Percentiles rank a stretch among this genome's conserved stretches.
Evolutionary conservation across 768 basidiomycete species (phyloP).

Genomic region (Phylloporus arenicola): DNA sequence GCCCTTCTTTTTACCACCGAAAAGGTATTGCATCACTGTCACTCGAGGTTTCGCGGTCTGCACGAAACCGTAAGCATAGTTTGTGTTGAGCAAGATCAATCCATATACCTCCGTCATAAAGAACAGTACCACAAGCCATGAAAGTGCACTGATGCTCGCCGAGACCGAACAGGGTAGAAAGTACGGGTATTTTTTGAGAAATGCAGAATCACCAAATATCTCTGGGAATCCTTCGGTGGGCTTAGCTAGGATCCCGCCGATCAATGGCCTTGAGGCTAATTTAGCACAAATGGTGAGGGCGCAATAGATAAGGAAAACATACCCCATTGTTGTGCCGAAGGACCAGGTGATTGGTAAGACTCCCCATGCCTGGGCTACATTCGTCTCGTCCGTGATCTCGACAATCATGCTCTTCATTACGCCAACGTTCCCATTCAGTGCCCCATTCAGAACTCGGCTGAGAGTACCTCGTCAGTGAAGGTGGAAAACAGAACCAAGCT

Average conservation of each 20-base stretch:
- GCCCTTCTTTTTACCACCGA: slow-evolving; percentile 3
- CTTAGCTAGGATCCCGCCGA: slow-evolving; percentile 60
- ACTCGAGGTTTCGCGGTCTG: slow-evolving; percentile 14
- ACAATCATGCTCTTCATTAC: slow-evolving; percentile 43
- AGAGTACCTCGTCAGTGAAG: not conserved
- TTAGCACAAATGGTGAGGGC: slow-evolving; percentile 1
- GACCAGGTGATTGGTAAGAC: slow-evolving; percentile 52
- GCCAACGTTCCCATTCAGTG: slow-evolving; percentile 53
- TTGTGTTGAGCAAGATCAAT: not conserved
- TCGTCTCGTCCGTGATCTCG: slow-evolving; percentile 38
- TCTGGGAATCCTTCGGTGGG: slow-evolving; percentile 63
- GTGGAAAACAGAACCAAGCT: not conserved
- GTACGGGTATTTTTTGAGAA: slow-evolving; percentile 66
- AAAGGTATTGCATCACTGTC: slow-evolving; percentile 16
- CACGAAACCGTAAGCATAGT: not conserved
- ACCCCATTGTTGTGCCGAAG: slow-evolving; percentile 40
- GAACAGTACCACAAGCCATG: slow-evolving; percentile 44
- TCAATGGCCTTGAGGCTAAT: slow-evolving; percentile 46
- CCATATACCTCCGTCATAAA: slow-evolving; percentile 50
- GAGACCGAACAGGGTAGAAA: slow-evolving; percentile 66
- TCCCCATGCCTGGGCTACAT: slow-evolving; percentile 42
- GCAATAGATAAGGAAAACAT: slow-evolving; percentile 9
- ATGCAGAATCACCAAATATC: slow-evolving; percentile 49
- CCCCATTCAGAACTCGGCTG: slow-evolving; percentile 44
- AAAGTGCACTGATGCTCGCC: slow-evolving; percentile 47